Evolutionary conservation across 768 basidiomycete species (phyloP).

Genomic region (Lentinus brumalis): DNA sequence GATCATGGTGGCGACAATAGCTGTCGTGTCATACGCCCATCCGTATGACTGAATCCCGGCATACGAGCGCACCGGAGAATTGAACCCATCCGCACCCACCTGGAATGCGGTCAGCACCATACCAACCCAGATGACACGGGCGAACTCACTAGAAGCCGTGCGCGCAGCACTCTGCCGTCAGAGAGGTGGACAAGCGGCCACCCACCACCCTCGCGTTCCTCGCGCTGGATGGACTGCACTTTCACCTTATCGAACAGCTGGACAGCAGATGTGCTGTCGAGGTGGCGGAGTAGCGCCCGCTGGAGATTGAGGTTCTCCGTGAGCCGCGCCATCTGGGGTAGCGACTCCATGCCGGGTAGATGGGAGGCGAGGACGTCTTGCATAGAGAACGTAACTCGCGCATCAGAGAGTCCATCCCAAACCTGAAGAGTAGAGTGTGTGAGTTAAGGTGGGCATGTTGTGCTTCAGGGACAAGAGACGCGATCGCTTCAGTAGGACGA

Average conservation of each 20-base stretch:
- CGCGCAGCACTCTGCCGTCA: slow-evolving; percentile 62
- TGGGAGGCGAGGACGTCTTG: slow-evolving; percentile 42
- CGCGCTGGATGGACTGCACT: slow-evolving; percentile 69
- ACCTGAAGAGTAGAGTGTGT: slow-evolving; percentile 47
- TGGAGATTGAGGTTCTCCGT: slow-evolving; percentile 95
- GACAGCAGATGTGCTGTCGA: slow-evolving; percentile 54
- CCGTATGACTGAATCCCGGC: slow-evolving; percentile 87
- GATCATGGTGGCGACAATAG: slow-evolving; percentile 84
- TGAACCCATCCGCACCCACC: slow-evolving; percentile 96
- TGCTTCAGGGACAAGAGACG: too few species aligned
- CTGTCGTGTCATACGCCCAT: slow-evolving; percentile 89
- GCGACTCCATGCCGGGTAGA: slow-evolving; percentile 27
- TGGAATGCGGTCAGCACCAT: slow-evolving; percentile 30
- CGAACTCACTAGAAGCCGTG: slow-evolving; percentile 70
- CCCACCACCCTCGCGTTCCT: slow-evolving; percentile 48
- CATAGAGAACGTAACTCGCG: slow-evolving; percentile 67
- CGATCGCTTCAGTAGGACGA: too few species aligned
- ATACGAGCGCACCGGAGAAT: slow-evolving; percentile 89
- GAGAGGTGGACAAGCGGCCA: slow-evolving; percentile 85
- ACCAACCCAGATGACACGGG: neutral
- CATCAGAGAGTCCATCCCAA: slow-evolving; percentile 90
- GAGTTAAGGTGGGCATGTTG: too few species aligned
- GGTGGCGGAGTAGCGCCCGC: slow-evolving; percentile 70
- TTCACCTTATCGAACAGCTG: slow-evolving; percentile 71
- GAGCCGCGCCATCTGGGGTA: slow-evolving; percentile 71